Evolutionary conservation across 164 flowering plant genomes (phyloP).

Genomic region (Magnolia officinalis): DNA sequence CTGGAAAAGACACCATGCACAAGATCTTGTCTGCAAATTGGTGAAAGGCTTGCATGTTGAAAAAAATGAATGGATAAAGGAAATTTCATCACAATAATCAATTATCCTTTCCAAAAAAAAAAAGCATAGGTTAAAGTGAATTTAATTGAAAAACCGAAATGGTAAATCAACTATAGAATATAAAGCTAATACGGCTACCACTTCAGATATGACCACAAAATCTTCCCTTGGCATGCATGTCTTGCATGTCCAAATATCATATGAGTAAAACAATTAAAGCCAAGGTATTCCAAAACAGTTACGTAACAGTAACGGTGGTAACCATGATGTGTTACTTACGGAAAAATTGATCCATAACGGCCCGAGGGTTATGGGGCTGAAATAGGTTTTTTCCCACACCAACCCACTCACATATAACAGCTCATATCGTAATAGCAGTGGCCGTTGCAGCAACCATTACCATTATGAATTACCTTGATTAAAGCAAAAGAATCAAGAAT

Average conservation of each 20-base stretch:
- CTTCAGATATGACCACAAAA: not conserved
- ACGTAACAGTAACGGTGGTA: too few species aligned
- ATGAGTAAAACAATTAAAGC: not conserved
- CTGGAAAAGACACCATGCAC: not conserved
- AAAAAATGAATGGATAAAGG: not conserved
- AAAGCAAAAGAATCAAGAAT: not conserved
- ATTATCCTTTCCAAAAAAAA: not conserved
- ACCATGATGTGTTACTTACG: too few species aligned
- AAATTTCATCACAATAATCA: not conserved
- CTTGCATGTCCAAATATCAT: not conserved
- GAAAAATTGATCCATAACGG: too few species aligned
- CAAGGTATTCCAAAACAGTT: too few species aligned
- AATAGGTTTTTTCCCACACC: too few species aligned
- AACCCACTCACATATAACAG: too few species aligned
- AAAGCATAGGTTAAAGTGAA: not conserved
- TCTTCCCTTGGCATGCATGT: not conserved
- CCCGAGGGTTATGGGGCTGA: too few species aligned
- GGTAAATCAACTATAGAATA: not conserved
- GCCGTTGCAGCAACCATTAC: too few species aligned
- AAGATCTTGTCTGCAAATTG: not conserved
- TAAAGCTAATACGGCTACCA: not conserved
- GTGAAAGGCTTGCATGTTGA: not conserved
- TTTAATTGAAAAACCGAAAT: too few species aligned
- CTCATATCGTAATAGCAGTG: too few species aligned
- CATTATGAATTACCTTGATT: too few species aligned